Evolutionary conservation across 2,329 filamentous ascomycete species (phyloP).

Genomic region (Periconia sp.): DNA sequence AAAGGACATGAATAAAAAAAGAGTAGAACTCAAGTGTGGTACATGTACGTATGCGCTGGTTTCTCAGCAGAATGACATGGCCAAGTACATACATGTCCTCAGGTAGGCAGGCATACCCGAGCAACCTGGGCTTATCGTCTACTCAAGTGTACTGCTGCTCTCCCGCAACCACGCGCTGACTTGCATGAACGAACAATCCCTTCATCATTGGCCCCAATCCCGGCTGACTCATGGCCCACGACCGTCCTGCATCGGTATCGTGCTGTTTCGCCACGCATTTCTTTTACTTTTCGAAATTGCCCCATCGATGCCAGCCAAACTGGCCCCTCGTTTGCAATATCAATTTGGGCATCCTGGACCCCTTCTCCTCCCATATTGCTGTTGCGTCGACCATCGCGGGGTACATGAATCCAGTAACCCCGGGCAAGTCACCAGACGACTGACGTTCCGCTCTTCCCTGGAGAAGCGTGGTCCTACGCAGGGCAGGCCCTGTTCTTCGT

Average conservation of each 20-base stretch:
- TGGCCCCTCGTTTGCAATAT: not conserved
- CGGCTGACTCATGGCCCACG: not conserved
- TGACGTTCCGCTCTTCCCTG: not conserved
- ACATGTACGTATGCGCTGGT: too few relatives aligned
- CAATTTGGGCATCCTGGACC: not conserved
- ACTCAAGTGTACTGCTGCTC: slow-evolving; percentile 20
- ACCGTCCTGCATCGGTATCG: too few relatives aligned
- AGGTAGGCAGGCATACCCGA: too few relatives aligned
- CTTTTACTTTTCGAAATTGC: too few relatives aligned
- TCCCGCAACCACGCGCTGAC: slow-evolving; percentile 22
- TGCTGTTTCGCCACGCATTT: too few relatives aligned
- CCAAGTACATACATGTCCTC: too few relatives aligned
- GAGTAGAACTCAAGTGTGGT: too few relatives aligned
- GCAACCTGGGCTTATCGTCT: slow-evolving; percentile 4
- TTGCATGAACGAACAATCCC: slow-evolving; percentile 18
- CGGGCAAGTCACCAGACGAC: slow-evolving; percentile 25
- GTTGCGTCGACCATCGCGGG: slow-evolving; percentile 29
- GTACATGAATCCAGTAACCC: slow-evolving; percentile 39
- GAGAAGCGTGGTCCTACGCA: not conserved
- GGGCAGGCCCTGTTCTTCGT: too few relatives aligned
- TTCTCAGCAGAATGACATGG: too few relatives aligned
- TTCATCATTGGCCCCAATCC: not conserved
- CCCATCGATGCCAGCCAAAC: too few relatives aligned
- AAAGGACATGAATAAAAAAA: too few relatives aligned
- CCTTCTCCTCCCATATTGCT: slow-evolving; percentile 19